phyloP scores from a whole-genome alignment of 768 basidiomycete species.

The Pluteus cervinus region DNA sequence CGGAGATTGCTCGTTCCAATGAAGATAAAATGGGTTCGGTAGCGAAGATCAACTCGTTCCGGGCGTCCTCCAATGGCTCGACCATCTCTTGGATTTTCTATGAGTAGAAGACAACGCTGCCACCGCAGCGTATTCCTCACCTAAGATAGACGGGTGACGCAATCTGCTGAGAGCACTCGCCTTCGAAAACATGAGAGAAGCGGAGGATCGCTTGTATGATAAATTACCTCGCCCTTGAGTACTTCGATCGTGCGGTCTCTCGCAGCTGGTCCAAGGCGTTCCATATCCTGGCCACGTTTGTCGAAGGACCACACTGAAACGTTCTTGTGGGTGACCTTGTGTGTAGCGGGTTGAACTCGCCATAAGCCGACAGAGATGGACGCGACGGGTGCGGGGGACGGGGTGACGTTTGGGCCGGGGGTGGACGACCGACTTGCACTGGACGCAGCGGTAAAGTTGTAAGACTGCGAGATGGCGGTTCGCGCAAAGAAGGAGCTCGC shows the following conservation, averaged over 20 bases:
- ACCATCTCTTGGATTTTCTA: slow-evolving; percentile 73
- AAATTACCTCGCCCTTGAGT: slow-evolving; percentile 79
- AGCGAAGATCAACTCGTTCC: slow-evolving; percentile 85
- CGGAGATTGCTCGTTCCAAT: slow-evolving; percentile 69
- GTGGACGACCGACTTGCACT: slow-evolving; percentile 42
- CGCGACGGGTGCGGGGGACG: slow-evolving; percentile 39
- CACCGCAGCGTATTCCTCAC: slow-evolving; percentile 28
- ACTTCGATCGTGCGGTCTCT: slow-evolving; percentile 78
- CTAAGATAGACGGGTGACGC: slow-evolving; percentile 90
- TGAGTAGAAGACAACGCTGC: slow-evolving; percentile 7
- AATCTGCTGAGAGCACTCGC: slow-evolving; percentile 78
- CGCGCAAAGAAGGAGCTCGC: slow-evolving; percentile 80
- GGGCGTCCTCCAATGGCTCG: slow-evolving; percentile 91
- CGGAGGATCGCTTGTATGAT: slow-evolving; percentile 5
- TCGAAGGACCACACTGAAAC: slow-evolving; percentile 94
- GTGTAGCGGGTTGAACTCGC: slow-evolving; percentile 80
- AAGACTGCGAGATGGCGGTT: slow-evolving; percentile 76
- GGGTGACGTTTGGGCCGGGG: slow-evolving; percentile 29
- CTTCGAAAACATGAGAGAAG: slow-evolving; percentile 29
- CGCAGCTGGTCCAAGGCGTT: slow-evolving; percentile 54
- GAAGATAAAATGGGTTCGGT: slow-evolving; percentile 88
- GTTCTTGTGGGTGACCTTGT: slow-evolving; percentile 85
- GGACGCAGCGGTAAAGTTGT: slow-evolving; percentile 44
- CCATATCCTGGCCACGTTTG: slow-evolving; percentile 71
- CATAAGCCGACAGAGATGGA: slow-evolving; percentile 77